Evolutionary conservation across 306 rosid genomes (phyloP).

Genomic region (Citrullus mucosospermus): DNA sequence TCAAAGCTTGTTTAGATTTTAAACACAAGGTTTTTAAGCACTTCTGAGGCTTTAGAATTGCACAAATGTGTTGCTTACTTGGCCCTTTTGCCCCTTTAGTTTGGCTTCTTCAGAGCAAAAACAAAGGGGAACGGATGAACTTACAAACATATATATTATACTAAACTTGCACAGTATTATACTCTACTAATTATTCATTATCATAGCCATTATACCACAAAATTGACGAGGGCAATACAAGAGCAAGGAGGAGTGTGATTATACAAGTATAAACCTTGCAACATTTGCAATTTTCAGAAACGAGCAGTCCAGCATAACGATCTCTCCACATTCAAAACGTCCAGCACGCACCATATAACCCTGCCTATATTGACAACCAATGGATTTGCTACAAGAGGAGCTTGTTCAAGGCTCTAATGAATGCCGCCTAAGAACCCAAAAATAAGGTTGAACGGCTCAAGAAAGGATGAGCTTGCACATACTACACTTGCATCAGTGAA

Average conservation of each 20-base stretch:
- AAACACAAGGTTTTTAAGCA: too few relatives aligned
- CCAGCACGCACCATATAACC: background rate
- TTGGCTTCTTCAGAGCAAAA: background rate
- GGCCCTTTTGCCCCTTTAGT: background rate
- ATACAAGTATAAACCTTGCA: constrained; percentile 6
- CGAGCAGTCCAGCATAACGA: background rate
- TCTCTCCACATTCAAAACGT: background rate
- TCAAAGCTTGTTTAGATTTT: too few relatives aligned
- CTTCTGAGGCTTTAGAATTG: too few relatives aligned
- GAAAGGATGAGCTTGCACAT: background rate
- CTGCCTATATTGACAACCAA: background rate
- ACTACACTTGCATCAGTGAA: background rate
- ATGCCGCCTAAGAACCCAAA: background rate
- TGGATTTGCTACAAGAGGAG: background rate
- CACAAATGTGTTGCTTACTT: background rate
- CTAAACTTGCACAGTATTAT: background rate
- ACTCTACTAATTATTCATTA: background rate
- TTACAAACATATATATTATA: background rate
- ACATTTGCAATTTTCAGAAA: background rate
- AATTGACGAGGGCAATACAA: constrained; percentile 5
- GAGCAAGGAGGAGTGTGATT: background rate
- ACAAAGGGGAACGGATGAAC: background rate
- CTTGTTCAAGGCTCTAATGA: background rate
- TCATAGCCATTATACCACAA: constrained; percentile 5
- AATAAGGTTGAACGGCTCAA: background rate